phyloP scores from a whole-genome alignment of 768 basidiomycete species.

The Amanita muscaria region DNA sequence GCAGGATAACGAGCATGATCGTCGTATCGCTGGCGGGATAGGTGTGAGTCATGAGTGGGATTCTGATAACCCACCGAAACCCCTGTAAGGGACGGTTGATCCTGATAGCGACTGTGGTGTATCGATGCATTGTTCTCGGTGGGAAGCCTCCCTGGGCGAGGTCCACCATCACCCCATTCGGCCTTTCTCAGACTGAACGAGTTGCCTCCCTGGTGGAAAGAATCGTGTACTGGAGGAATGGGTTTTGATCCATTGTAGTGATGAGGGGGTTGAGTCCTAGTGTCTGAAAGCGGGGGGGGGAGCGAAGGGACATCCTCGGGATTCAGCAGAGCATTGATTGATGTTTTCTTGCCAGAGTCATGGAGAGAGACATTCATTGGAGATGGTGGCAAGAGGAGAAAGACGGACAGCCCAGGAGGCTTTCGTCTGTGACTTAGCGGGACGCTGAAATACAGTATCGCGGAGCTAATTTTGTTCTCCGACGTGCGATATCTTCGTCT shows the following conservation, averaged over 20 bases:
- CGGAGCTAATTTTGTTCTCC: slow-evolving; percentile 10
- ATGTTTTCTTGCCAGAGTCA: slow-evolving; percentile 33
- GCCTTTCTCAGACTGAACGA: slow-evolving; percentile 55
- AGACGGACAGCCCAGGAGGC: slow-evolving; percentile 3
- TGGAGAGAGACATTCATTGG: slow-evolving; percentile 23
- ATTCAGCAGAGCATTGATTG: slow-evolving; percentile 34
- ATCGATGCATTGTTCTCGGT: slow-evolving; percentile 23
- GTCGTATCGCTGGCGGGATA: slow-evolving; percentile 1
- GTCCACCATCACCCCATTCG: slow-evolving; percentile 34
- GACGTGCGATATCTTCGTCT: slow-evolving; percentile 4
- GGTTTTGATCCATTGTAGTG: slow-evolving; percentile 2
- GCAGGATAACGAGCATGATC: slow-evolving; percentile 4
- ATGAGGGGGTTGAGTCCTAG: slow-evolving; percentile 14
- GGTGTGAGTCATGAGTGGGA: slow-evolving; percentile 6
- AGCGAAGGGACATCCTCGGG: slow-evolving; percentile 26
- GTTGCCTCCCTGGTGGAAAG: slow-evolving; percentile 16
- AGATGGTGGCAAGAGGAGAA: neutral
- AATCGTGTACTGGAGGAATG: neutral
- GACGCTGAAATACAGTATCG: slow-evolving; percentile 10
- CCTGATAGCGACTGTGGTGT: slow-evolving; percentile 12
- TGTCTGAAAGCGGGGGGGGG: slow-evolving; percentile 12
- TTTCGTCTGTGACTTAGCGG: slow-evolving; percentile 1
- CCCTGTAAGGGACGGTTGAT: slow-evolving; percentile 8
- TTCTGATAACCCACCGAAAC: slow-evolving; percentile 2
- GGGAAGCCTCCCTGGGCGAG: slow-evolving; percentile 10